A percentile compares a stretch with the other conserved stretches of the same genome.
Conservation (phyloP, 2,329 filamentous ascomycete genomes). For the Phyllosticta citribraziliensis region DNA sequence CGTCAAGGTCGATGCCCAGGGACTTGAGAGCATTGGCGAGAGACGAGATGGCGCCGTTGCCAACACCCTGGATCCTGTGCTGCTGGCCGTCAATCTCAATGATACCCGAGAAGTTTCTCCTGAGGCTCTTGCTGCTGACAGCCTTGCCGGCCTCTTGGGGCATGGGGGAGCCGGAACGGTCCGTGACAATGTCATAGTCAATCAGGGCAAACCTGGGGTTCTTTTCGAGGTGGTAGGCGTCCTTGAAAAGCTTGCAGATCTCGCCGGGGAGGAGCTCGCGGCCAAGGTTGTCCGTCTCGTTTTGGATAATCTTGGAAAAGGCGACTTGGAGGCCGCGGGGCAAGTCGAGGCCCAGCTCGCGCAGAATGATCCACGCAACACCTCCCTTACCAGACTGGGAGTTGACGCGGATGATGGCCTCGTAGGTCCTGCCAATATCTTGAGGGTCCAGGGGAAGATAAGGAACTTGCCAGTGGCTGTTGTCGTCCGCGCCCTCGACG, state of each 20-base stretch:
- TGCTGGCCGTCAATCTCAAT: slow-evolving; percentile 74
- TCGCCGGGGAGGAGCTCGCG: slow-evolving; percentile 77
- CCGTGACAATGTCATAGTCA: slow-evolving; percentile 83
- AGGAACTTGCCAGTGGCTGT: slow-evolving; percentile 72
- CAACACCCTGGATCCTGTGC: slow-evolving; percentile 66
- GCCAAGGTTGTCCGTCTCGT: slow-evolving; percentile 65
- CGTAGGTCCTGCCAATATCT: slow-evolving; percentile 94
- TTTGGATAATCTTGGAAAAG: slow-evolving; percentile 81
- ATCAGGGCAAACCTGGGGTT: slow-evolving; percentile 80
- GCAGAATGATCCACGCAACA: slow-evolving; percentile 86
- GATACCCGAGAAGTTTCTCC: slow-evolving; percentile 75
- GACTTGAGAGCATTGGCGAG: slow-evolving; percentile 70
- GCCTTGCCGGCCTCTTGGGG: slow-evolving; percentile 60
- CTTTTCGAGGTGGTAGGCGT: slow-evolving; percentile 72
- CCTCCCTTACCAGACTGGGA: slow-evolving; percentile 93
- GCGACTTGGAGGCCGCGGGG: slow-evolving; percentile 86
- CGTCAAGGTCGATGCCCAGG: slow-evolving; percentile 78
- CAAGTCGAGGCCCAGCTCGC: slow-evolving; percentile 80
- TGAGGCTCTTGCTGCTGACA: slow-evolving; percentile 66
- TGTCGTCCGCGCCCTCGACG: slow-evolving; percentile 45
- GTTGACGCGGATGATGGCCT: slow-evolving; percentile 96
- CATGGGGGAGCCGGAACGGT: slow-evolving; percentile 66
- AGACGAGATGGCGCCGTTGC: slow-evolving; percentile 85
- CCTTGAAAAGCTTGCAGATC: slow-evolving; percentile 80
- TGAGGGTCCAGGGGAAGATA: slow-evolving; percentile 88